phyloP scores from a whole-genome alignment of 2,329 filamentous ascomycete species.

The Claviceps arundinis region DNA sequence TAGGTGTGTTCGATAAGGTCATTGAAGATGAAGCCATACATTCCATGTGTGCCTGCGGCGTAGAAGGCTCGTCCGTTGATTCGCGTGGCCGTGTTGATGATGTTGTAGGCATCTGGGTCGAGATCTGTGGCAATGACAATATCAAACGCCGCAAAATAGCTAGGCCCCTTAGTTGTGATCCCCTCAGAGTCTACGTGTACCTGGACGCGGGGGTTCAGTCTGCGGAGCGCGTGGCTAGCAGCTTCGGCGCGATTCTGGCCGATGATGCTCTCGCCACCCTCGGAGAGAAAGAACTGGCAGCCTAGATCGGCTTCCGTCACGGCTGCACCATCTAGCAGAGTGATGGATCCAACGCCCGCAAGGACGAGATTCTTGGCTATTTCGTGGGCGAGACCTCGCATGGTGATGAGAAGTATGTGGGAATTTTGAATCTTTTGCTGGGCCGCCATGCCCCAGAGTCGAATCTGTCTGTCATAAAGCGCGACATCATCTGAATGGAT shows the following conservation, averaged over 20 bases:
- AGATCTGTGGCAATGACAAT: slow-evolving; percentile 85
- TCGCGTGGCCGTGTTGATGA: slow-evolving; percentile 78
- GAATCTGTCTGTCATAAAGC: slow-evolving; percentile 92
- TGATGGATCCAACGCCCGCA: slow-evolving; percentile 81
- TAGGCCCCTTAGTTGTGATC: slow-evolving; percentile 52
- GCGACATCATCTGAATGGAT: slow-evolving; percentile 69
- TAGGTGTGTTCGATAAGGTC: slow-evolving; percentile 87
- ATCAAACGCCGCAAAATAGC: slow-evolving; percentile 69
- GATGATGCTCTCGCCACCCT: slow-evolving; percentile 45
- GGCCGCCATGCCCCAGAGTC: slow-evolving; percentile 90
- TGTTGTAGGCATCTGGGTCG: slow-evolving; percentile 57
- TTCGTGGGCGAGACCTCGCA: slow-evolving; percentile 82
- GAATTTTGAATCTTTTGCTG: slow-evolving; percentile 86
- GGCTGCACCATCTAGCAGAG: slow-evolving; percentile 64
- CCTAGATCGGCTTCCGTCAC: slow-evolving; percentile 73
- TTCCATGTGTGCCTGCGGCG: slow-evolving; percentile 71
- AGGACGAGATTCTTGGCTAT: slow-evolving; percentile 95
- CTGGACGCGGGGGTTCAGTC: slow-evolving; percentile 78
- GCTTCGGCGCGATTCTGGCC: slow-evolving; percentile 79
- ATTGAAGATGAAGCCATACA: slow-evolving; percentile 91
- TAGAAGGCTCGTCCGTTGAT: slow-evolving; percentile 74
- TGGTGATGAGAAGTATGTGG: slow-evolving; percentile 77
- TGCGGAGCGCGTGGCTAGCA: slow-evolving; percentile 62
- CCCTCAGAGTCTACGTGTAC: slow-evolving; percentile 57
- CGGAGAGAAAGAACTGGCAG: slow-evolving; percentile 66